phyloP scores from a whole-genome alignment of 768 basidiomycete genomes.

The Gymnopilus junonius region DNA sequence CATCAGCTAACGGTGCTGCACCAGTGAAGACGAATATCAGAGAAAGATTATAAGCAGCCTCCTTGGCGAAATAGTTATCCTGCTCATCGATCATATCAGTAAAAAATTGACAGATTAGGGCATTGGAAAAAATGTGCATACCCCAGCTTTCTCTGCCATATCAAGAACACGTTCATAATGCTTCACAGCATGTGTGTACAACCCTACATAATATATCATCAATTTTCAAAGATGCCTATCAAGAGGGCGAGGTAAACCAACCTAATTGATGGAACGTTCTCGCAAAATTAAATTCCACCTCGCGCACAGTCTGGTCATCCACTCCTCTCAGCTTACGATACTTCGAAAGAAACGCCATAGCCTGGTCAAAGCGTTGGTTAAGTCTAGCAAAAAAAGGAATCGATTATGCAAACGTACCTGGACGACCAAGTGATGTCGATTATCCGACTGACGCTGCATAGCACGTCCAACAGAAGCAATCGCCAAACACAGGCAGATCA shows the following conservation, averaged over 20 bases:
- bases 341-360: conserved; percentile 80
- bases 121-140: conserved; percentile 26
- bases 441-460: conserved; percentile 94
- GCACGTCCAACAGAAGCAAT: conserved; percentile 88
- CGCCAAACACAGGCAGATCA: conserved; percentile 82
- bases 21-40: conserved; percentile 83
- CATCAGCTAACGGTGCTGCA: conserved; percentile 69
- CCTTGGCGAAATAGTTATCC: conserved; percentile 62
- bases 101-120: conserved; percentile 9
- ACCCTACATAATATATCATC: conserved; percentile 48
- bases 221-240: neutral
- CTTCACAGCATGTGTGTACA: conserved; percentile 78
- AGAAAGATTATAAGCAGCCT: conserved; percentile 89
- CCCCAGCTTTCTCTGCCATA: conserved; percentile 50
- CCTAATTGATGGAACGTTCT: conserved; percentile 93
- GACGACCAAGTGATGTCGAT: conserved; percentile 85
- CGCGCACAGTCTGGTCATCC: conserved; percentile 51
- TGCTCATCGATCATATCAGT: too few species aligned
- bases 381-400: neutral
- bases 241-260: conserved; percentile 33
- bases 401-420: conserved; percentile 44
- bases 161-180: conserved; percentile 84
- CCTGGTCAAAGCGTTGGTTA: conserved; percentile 37
- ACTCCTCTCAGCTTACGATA: conserved; percentile 71
- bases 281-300: conserved; percentile 94